Evolutionary conservation across 768 basidiomycete genomes (phyloP), one percentile per base, ranked within the genome.

Genomic region (Rhodosporidiobolus odoratus): DNA sequence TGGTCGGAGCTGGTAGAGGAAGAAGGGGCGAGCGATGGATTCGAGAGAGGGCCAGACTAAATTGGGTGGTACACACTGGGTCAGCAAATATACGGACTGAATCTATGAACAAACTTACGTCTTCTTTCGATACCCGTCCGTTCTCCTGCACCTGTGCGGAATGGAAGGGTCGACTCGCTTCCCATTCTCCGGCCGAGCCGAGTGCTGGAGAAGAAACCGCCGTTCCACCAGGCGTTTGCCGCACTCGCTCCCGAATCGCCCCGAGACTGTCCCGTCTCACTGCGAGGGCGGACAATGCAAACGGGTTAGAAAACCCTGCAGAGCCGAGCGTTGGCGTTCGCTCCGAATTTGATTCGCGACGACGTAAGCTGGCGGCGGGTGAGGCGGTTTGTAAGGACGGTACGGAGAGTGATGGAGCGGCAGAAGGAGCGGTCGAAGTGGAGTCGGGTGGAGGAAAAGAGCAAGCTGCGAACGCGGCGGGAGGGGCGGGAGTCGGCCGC

Each of bases 331-430:
- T 69, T n/a, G 68, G 68, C 2, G 68, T 69, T 3, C 52, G 58
- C 16, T 69, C 68, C 7, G 68, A 65, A 63, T 65, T 47, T 34
- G 68, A 69, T 16, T 60, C 68, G 43, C 56, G 60, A 35, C 68
- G 57, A 25, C 63, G 54, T 41, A 61, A 38, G 27, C 35, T 40
- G 41, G 25, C 57, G 38, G 8, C 8, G 6, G 37, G 23, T n/a
- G 57, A 25, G 38, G 21, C 30, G 52, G 48, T 13, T 25, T 25
- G 21, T 9, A 25, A 15, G 64, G 64, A 16, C 30, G 21, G 9
- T 47, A 10, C 21, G 37, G 19, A 32, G 35, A 30, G 30, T 15
- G 27, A 53, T 1, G 65, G 37, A 5, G 65, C 27, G 19, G 66
- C 16, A 27, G 38, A n/a, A 16, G 37, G 37, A 15, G 16, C 34